These are phyloP conservation scores for Exobasidium cylindrosporum DNA, from an alignment of 1,284 basidiomycete species.

Conservation along the genomic window DNA sequence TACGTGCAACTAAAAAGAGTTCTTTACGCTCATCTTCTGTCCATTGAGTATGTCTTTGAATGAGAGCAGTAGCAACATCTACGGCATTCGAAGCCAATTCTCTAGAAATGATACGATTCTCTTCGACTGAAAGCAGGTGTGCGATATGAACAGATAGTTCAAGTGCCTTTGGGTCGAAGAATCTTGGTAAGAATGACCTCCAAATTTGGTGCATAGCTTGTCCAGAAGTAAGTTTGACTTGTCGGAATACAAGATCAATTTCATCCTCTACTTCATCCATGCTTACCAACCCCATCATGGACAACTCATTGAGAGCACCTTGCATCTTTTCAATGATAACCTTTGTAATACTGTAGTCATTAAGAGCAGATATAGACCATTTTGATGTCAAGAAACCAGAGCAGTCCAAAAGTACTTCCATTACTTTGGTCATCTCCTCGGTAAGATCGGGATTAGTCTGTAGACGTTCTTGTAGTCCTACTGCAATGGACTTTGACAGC, in stretches of 20 bases:
- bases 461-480: background rate
- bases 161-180: background rate
- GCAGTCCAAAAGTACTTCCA: background rate
- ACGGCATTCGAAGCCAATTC: conserved; percentile 48
- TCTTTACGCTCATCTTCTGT: conserved; percentile 3
- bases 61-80: conserved; percentile 26
- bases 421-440: background rate
- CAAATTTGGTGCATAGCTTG: conserved; percentile 38
- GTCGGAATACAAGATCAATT: conserved; percentile 13
- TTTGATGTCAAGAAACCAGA: background rate
- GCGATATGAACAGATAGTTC: background rate
- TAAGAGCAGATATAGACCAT: background rate
- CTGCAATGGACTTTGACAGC: background rate
- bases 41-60: background rate
- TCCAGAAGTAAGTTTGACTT: conserved; percentile 30
- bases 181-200: conserved; percentile 9
- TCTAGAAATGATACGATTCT: background rate
- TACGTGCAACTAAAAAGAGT: background rate
- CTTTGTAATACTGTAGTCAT: background rate
- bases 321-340: background rate
- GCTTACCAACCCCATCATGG: background rate
- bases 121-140: background rate
- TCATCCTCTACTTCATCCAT: background rate
- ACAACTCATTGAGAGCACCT: background rate
- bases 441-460: background rate